A percentile compares a stretch with the other conserved stretches of the same genome.
Conservation (phyloP, 192 early-diverging fungal species). For the Thoreauomyces humboldtii region DNA sequence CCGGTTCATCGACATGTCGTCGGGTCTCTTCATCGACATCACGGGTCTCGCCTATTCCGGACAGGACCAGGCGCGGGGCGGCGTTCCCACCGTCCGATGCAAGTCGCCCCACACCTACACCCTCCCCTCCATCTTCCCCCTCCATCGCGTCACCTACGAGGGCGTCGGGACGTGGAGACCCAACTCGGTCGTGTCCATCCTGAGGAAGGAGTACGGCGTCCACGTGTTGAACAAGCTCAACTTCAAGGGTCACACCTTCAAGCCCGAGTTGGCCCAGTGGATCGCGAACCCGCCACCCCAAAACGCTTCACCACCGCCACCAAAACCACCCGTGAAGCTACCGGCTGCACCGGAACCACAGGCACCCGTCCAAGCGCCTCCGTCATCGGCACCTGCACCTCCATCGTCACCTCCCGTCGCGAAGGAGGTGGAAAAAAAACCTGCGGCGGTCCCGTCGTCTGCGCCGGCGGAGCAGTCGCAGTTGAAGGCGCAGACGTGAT, state of each 20-base stretch:
- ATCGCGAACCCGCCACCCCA: background rate
- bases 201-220: slow-evolving; percentile 24
- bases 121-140: slow-evolving; percentile 10
- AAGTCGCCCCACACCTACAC: slow-evolving; percentile 31
- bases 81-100: slow-evolving; percentile 13
- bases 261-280: background rate
- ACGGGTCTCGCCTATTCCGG: slow-evolving; percentile 25
- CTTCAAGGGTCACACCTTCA: background rate
- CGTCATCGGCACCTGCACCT: no score
- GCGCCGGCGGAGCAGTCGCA: no score
- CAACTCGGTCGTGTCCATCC: background rate
- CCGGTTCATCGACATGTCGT: slow-evolving; percentile 35
- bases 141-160: slow-evolving; percentile 24
- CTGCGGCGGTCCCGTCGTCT: no score
- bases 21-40: slow-evolving; percentile 38
- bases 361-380: no score
- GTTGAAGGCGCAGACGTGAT: no score
- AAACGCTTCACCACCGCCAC: no score
- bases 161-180: slow-evolving; percentile 35
- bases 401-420: no score
- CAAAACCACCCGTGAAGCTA: no score
- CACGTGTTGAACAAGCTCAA: background rate
- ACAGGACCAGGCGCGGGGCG: background rate
- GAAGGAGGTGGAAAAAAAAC: no score
- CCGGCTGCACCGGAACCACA: no score